Conservation (phyloP, 2,329 filamentous ascomycete genomes). For the Penicillium griseofulvum region DNA sequence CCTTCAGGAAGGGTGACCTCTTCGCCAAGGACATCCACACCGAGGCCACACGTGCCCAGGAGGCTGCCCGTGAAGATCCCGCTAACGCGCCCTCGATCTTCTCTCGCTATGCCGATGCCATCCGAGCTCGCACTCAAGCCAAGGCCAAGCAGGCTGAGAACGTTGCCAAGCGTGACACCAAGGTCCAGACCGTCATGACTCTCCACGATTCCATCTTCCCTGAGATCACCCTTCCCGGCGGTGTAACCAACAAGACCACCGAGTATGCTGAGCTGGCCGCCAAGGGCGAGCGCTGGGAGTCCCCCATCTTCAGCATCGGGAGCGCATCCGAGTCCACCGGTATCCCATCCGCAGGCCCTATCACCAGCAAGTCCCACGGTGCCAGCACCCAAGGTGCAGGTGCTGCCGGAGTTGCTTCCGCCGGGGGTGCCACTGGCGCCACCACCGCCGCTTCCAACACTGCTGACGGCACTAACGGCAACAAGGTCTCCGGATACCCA, state of each 20-base stretch:
- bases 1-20: conserved; percentile 71
- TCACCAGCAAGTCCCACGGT: conserved; percentile 60
- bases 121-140: conserved; percentile 70
- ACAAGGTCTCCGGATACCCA: conserved; percentile 15
- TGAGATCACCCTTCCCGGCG: conserved; percentile 77
- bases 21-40: conserved; percentile 73
- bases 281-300: conserved; percentile 93
- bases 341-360: conserved; percentile 58
- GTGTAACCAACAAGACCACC: conserved; percentile 88
- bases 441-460: conserved; percentile 6
- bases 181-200: conserved; percentile 80
- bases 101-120: conserved; percentile 73
- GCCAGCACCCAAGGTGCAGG: conserved; percentile 31
- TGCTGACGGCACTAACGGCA: conserved; percentile 2
- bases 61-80: conserved; percentile 66
- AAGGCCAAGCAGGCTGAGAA: conserved; percentile 74
- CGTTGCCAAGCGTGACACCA: conserved; percentile 58
- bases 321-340: conserved; percentile 68
- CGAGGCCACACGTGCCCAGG: conserved; percentile 72
- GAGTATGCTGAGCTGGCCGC: conserved; percentile 85
- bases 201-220: conserved; percentile 91
- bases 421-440: conserved; percentile 12
- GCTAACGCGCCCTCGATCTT: conserved; percentile 79
- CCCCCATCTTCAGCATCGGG: conserved; percentile 87
- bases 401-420: conserved; percentile 12